Evolutionary conservation across 1,284 basidiomycete genomes (phyloP), one percentile per base, ranked within the genome.

Genomic region (Neolentinus lepideus): DNA sequence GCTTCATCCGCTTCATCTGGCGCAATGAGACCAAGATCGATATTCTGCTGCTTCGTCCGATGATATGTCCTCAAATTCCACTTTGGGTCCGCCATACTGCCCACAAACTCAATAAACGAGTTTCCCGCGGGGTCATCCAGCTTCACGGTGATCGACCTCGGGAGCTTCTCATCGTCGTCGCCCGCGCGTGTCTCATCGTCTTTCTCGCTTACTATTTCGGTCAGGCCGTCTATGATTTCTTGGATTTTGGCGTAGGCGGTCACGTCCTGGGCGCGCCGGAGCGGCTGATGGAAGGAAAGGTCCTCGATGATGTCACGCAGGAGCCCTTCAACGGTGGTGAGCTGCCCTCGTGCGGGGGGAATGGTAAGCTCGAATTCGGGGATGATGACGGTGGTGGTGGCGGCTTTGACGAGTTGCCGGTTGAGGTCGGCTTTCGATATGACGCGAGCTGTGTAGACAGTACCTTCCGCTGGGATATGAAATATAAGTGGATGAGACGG

Each of bases 51-150:
- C 19, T 83, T 73, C 0, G 90, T 90, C 27, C 97, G 83, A 55
- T 81, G 81, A 65, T 96, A 99, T 31, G 88, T 90, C 57, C 90
- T 80, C 75, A 98, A 79, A 66, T 85, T 89, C 97, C 97, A 99
- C 67, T 95, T 93, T 1, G 93, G 88, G 70, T 99, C 87, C 2
- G 86, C 76, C 79, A 89, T 85, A 61, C 83, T 85, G 25, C 79
- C 88, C 14, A 82, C 67, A 67, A 92, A 96, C 71, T 95, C 91
- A 67, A 96, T 78, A 75, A 95, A 99, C 24, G 93, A 96, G 73
- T 97, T 97, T 14, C 97, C 97, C 0, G 92, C 78, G 0, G 96
- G 95, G 67, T 99, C 97, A 66, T 99, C 94, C 29, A 99, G 75
- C 54, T 81, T 84, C 57, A 99, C 67, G 0, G 92, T 95, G 67